Percentiles rank a stretch among this genome's conserved stretches.
Evolutionary conservation across 2,329 filamentous ascomycete species (phyloP).

Genomic region (Incumbomyces delicatus): DNA sequence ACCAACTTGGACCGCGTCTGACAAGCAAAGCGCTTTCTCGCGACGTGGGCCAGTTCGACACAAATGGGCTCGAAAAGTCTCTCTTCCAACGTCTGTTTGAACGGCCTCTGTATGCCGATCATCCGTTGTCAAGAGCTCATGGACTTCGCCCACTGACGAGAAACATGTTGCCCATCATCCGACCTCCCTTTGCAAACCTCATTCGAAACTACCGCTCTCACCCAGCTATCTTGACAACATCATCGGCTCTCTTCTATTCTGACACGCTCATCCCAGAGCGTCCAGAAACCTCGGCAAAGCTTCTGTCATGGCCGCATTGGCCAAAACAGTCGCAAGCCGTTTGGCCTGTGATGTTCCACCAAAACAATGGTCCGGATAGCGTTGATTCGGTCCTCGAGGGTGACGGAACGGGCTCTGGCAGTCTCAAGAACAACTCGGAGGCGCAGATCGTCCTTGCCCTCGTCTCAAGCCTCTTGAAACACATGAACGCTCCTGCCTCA

Average conservation of each 20-base stretch:
- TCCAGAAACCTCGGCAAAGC: conserved; percentile 7
- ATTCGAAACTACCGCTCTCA: conserved; percentile 40
- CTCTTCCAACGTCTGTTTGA: conserved; percentile 34
- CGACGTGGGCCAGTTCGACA: conserved; percentile 16
- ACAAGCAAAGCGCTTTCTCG: conserved; percentile 11
- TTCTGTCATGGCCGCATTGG: conserved; percentile 28
- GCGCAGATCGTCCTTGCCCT: conserved; percentile 14
- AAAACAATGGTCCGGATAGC: conserved; percentile 30
- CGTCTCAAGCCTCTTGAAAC: conserved; percentile 19
- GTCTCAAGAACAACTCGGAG: conserved; percentile 17
- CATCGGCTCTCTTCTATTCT: conserved; percentile 34
- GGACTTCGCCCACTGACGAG: conserved; percentile 15
- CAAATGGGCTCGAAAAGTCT: conserved; percentile 27
- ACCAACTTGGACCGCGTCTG: conserved; percentile 34
- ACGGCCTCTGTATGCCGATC: conserved; percentile 29
- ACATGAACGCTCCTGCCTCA: conserved; percentile 16
- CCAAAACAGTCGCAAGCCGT: conserved; percentile 20
- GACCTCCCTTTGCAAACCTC: conserved; percentile 36
- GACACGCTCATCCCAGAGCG: conserved; percentile 36
- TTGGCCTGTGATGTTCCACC: conserved; percentile 36
- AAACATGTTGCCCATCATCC: conserved; percentile 30
- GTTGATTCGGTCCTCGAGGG: conserved; percentile 33
- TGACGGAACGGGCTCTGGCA: conserved; percentile 13
- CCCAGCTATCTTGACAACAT: conserved; percentile 34
- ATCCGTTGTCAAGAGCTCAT: conserved; percentile 30